A percentile compares a stretch with the other conserved stretches of the same genome.
Conservation (phyloP, 2,329 filamentous ascomycete genomes). For the Pestalotiopsis fici region DNA sequence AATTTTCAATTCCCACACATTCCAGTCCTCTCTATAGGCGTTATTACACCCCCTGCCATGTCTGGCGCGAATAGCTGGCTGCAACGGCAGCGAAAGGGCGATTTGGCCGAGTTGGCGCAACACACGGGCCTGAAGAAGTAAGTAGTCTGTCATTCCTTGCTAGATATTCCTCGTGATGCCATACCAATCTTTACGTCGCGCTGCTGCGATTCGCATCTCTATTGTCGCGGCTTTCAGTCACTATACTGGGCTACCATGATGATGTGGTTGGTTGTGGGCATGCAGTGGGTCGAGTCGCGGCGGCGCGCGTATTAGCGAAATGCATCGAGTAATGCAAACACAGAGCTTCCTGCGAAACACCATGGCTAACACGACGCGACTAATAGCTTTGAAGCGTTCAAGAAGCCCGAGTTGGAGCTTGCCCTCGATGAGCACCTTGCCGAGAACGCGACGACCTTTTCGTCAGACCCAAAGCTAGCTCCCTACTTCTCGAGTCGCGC, state of each 20-base stretch:
- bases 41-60: conserved; percentile 52
- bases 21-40: conserved; percentile 21
- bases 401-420: conserved; percentile 78
- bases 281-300: conserved; percentile 16
- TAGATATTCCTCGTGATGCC: background rate
- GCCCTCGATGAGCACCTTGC: conserved; percentile 74
- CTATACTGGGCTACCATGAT: background rate
- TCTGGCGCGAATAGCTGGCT: conserved; percentile 71
- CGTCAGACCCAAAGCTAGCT: conserved; percentile 63
- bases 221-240: background rate
- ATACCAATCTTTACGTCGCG: background rate
- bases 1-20: conserved; percentile 11
- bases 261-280: conserved; percentile 11
- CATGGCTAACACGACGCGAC: conserved; percentile 11
- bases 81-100: conserved; percentile 78
- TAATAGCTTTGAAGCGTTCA: conserved; percentile 66
- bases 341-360: background rate
- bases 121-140: conserved; percentile 73
- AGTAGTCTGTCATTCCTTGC: conserved; percentile 26
- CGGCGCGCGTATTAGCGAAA: background rate
- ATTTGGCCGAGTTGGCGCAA: conserved; percentile 74
- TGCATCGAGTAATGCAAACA: background rate
- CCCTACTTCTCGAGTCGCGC: conserved; percentile 76
- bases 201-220: conserved; percentile 21
- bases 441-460: conserved; percentile 66